Evolutionary conservation across 2,329 filamentous ascomycete genomes (phyloP), one percentile per base, ranked within the genome.

Genomic region (Plectosphaerella plurivora): DNA sequence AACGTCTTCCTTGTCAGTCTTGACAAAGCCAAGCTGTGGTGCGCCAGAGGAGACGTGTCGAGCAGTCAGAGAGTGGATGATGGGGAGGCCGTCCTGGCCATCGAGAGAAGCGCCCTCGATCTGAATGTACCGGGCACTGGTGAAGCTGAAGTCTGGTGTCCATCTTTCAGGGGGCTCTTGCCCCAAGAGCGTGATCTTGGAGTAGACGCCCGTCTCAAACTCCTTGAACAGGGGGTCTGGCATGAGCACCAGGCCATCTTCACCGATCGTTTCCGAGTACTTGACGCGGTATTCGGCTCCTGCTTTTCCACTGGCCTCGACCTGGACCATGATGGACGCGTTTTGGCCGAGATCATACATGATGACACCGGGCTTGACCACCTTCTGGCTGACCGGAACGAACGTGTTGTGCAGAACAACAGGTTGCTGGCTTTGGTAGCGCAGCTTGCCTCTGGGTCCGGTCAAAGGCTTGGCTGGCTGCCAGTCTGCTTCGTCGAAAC

Each of bases 141-240:
- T 74, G 55, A 73, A 73, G 57, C 65, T 69, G 52, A 72, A 73
- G 54, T 73, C 70, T 1, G 71, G 70, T 36, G 63, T 60, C 70
- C 69, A 73, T 6, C 55, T 58, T 50, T 73, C 68, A 1, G 56
- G 11, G 12, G 48, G 47, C 1, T 61, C 64, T 0, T 52, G 61
- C 0, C 69, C 68, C 2, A 62, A 55, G 1, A 73, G 58, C 1
- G 61, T 67, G 50, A 71, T 60, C 7, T 68, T 71, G 24, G 67
- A 72, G 58, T 70, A 73, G 9, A 73, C 70, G 11, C 63, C 61
- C 2, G 58, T 60, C 49, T 62, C 61, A 15, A 63, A 63, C 16
- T 63, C 59, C 24, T 49, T 71, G 59, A 71, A 71, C 14, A 71
- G 54, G 8, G 68, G 68, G 50, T 73, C 69, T 1, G 69, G 70